A percentile compares a stretch with the other conserved stretches of the same genome.
phyloP scores from a whole-genome alignment of 2,329 filamentous ascomycete genomes.

The Trichoderma koningiopsis region DNA sequence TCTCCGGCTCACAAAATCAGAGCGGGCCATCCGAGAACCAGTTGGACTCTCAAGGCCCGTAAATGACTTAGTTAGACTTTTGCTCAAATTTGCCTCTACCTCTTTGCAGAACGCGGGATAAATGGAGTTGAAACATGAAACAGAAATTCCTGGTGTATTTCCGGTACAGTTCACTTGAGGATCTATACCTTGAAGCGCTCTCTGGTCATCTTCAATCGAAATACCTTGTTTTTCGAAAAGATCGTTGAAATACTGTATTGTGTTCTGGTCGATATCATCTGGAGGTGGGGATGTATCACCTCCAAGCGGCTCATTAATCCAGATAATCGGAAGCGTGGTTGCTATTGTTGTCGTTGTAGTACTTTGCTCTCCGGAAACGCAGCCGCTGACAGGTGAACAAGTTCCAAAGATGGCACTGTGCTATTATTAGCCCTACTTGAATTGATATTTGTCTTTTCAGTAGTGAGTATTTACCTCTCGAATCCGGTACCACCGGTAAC shows the following conservation, averaged over 20 bases:
- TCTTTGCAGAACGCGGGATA: neutral
- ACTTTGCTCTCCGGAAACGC: neutral
- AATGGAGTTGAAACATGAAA: neutral
- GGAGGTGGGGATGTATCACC: neutral
- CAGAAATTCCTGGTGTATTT: neutral
- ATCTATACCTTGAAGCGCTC: neutral
- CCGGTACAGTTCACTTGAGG: neutral
- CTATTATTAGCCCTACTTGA: neutral
- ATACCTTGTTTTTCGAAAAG: neutral
- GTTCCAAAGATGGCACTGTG: neutral
- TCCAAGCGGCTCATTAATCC: neutral
- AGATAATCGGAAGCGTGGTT: neutral
- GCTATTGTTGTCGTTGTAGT: neutral
- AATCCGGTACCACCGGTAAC: neutral
- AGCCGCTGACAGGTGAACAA: neutral
- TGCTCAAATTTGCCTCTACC: neutral
- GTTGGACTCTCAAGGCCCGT: neutral
- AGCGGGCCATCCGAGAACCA: neutral
- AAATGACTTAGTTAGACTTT: neutral
- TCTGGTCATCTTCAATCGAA: neutral
- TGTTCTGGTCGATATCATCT: neutral
- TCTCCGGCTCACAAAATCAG: neutral
- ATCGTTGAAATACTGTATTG: neutral
- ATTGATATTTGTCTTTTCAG: neutral
- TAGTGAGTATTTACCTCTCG: neutral